Evolutionary conservation across 345 rosid species (phyloP).

Genomic region (Populus pruinosa): DNA sequence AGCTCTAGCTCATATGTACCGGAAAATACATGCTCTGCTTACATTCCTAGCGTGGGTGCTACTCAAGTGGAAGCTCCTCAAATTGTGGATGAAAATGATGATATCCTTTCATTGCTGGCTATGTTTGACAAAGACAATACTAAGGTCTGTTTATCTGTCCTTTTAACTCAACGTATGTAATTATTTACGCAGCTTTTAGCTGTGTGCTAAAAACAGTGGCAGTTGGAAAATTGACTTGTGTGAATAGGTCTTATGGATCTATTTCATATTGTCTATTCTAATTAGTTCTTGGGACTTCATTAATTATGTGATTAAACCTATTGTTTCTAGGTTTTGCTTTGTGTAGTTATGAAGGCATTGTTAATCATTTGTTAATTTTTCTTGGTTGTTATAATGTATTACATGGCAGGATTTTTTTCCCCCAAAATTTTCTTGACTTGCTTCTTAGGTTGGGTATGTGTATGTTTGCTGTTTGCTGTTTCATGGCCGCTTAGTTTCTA

Average conservation of each 20-base stretch:
- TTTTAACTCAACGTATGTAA: not conserved
- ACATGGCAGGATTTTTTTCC: no score
- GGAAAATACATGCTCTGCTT: not conserved
- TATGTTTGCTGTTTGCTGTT: not conserved
- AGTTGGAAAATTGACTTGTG: not conserved
- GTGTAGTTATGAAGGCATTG: not conserved
- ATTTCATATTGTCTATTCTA: not conserved
- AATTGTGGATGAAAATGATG: conserved; percentile 12
- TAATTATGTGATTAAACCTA: not conserved
- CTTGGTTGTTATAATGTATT: not conserved
- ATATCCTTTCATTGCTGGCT: conserved; percentile 28
- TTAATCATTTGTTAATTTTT: not conserved
- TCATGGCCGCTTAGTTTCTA: not conserved
- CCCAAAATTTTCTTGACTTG: not conserved
- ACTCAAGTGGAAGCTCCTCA: conserved; percentile 16
- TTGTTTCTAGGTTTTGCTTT: not conserved
- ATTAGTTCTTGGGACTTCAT: not conserved
- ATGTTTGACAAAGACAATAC: conserved; percentile 18
- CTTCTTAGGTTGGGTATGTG: not conserved
- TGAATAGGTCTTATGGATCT: not conserved
- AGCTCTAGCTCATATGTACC: not conserved
- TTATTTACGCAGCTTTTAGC: not conserved
- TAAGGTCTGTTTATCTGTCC: conserved; percentile 20
- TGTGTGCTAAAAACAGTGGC: not conserved
- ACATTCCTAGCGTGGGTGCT: not conserved